A percentile compares a stretch with the other conserved stretches of the same genome.
phyloP scores from a whole-genome alignment of 2,329 filamentous ascomycete species.

The Fusarium sp. region DNA sequence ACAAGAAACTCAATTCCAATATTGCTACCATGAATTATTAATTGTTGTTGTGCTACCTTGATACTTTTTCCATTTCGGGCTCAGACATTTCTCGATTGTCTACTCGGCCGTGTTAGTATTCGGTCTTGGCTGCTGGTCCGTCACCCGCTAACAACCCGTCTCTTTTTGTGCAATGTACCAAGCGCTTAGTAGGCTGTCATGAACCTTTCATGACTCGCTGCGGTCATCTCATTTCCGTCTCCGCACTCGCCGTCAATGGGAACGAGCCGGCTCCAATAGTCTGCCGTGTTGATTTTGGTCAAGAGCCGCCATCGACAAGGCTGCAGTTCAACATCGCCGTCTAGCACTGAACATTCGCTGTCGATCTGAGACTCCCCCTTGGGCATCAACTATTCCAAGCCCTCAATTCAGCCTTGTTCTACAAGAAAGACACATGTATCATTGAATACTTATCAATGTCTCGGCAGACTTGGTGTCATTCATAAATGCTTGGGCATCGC shows the following conservation, averaged over 20 bases:
- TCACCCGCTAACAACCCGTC: conserved; percentile 36
- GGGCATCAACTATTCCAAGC: background rate
- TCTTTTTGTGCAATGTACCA: conserved; percentile 35
- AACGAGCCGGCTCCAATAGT: conserved; percentile 37
- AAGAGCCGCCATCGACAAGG: conserved; percentile 19
- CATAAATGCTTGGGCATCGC: background rate
- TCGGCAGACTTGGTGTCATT: conserved; percentile 1
- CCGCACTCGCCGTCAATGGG: conserved; percentile 26
- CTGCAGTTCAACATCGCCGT: conserved; percentile 17
- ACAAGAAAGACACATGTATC: conserved; percentile 15
- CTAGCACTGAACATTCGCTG: background rate
- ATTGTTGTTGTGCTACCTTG: background rate
- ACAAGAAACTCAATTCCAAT: background rate
- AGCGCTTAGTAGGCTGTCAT: conserved; percentile 36
- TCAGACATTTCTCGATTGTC: conserved; percentile 6
- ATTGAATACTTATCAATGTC: background rate
- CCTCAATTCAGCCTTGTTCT: background rate
- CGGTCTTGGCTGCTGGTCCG: conserved; percentile 31
- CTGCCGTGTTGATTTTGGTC: conserved; percentile 19
- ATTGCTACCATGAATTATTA: background rate
- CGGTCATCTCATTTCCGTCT: conserved; percentile 43
- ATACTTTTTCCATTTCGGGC: background rate
- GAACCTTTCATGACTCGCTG: conserved; percentile 43
- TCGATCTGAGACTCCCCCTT: background rate
- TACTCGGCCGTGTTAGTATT: conserved; percentile 36